Evolutionary conservation across 768 basidiomycete species (phyloP).

Genomic region (Suillus placidus): DNA sequence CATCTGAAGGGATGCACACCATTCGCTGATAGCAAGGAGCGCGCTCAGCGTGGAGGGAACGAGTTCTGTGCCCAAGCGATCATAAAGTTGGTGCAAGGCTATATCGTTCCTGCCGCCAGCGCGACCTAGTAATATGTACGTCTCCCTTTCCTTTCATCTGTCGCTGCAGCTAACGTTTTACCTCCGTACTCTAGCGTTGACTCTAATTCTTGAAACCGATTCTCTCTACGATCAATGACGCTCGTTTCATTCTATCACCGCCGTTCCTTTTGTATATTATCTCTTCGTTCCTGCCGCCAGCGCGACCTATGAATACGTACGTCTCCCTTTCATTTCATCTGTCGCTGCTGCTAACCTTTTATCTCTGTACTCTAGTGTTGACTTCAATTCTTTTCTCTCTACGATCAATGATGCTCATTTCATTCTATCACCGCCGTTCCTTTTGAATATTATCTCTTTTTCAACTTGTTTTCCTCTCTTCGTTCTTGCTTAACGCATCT

Average conservation of each 20-base stretch:
- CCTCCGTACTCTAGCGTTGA: no score
- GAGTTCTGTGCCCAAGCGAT: rapidly evolving
- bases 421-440: neutral
- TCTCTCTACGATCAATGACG: no score
- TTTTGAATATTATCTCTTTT: neutral
- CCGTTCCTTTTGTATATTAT: no score
- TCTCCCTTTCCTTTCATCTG: neutral
- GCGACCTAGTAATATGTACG: neutral
- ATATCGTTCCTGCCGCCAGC: neutral
- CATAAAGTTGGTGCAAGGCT: neutral
- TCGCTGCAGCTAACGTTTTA: no score
- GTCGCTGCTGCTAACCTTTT: neutral
- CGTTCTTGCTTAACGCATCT: neutral
- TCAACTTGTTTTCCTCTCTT: neutral
- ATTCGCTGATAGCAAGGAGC: neutral
- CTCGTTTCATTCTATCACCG: no score
- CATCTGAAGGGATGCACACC: neutral
- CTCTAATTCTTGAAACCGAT: no score
- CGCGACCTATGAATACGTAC: neutral
- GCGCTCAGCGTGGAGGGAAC: neutral
- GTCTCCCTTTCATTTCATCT: neutral
- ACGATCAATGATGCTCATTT: neutral
- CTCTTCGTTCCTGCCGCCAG: no score
- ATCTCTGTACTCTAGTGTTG: neutral
- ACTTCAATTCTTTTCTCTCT: no score